These are phyloP conservation scores for Solanum sitiens DNA, from an alignment of 257 asterid species.

Conservation along the genomic window DNA sequence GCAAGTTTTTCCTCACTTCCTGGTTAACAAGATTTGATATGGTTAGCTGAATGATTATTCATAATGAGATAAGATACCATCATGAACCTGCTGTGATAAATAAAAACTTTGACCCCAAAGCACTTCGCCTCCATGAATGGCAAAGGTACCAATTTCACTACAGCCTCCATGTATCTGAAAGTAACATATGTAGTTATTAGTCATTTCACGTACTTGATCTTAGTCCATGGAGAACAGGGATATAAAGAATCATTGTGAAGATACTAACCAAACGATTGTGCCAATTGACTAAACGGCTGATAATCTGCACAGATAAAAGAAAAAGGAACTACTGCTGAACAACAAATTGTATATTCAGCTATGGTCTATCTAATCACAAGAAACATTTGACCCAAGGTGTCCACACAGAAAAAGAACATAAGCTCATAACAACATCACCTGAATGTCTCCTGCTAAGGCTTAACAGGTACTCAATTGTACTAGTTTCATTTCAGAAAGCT, in stretches of 20 bases:
- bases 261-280: background rate
- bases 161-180: constrained; percentile 79
- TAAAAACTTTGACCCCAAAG: constrained; percentile 58
- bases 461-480: background rate
- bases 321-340: background rate
- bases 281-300: background rate
- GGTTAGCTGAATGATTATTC: background rate
- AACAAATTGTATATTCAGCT: background rate
- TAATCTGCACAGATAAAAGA: background rate
- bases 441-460: background rate
- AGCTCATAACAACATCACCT: background rate
- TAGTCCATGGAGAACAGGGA: background rate
- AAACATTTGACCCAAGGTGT: constrained; percentile 52
- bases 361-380: constrained; percentile 37
- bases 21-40: constrained; percentile 8
- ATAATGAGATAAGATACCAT: background rate
- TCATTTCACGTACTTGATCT: background rate
- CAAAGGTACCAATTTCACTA: constrained; percentile 91
- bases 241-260: background rate
- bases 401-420: background rate
- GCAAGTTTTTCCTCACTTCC: constrained; percentile 87
- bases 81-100: constrained; percentile 69
- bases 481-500: background rate
- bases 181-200: background rate
- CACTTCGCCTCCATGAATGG: constrained; percentile 73